These are phyloP conservation scores for Fusarium decemcellulare DNA, from an alignment of 2,329 filamentous ascomycete genomes.

Conservation along the genomic window DNA sequence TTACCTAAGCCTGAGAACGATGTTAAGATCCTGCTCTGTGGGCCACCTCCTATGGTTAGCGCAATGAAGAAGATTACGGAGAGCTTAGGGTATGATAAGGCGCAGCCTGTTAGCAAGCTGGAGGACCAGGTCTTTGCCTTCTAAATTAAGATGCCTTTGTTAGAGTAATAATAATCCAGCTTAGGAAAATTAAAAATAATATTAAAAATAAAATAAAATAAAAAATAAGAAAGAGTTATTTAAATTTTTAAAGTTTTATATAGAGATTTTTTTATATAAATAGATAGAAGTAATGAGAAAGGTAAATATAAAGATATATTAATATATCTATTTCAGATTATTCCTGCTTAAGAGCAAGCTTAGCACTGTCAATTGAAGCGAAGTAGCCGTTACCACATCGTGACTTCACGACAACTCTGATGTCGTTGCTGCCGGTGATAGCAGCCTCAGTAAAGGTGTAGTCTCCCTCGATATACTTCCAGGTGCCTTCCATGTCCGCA, in stretches of 20 bases:
- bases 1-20: constrained; percentile 86
- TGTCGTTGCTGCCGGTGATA: background rate
- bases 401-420: background rate
- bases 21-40: constrained; percentile 93
- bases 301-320: no score
- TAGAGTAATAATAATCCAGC: background rate
- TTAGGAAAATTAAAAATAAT: background rate
- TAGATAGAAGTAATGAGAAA: no score
- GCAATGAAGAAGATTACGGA: constrained; percentile 96
- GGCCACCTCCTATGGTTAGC: constrained; percentile 94
- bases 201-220: background rate
- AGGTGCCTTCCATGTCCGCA: background rate
- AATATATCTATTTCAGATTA: no score
- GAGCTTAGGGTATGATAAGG: constrained; percentile 89
- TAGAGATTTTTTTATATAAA: no score
- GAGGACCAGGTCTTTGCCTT: constrained; percentile 98
- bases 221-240: no score
- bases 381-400: background rate
- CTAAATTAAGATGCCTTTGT: constrained; percentile 41
- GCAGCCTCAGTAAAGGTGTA: background rate
- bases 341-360: background rate
- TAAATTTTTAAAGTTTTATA: no score
- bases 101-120: constrained; percentile 93
- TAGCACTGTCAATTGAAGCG: background rate
- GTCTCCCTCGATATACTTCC: background rate